Conservation (phyloP, 257 asterid genomes). For the Paulownia fortunei region DNA sequence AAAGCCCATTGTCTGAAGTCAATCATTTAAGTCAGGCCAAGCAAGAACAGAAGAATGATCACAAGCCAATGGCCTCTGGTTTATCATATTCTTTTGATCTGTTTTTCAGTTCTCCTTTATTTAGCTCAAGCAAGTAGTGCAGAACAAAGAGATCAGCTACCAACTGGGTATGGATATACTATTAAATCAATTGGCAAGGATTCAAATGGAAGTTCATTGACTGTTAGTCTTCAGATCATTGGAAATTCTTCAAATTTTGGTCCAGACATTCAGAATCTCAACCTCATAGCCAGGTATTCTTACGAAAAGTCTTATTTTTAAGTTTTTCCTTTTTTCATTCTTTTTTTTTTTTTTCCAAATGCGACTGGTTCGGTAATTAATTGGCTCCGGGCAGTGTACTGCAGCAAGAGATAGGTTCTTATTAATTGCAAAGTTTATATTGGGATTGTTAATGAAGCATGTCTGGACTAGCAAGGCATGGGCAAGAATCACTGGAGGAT, state of each 20-base stretch:
- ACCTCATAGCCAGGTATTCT: constrained; percentile 46
- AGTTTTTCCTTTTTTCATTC: background rate
- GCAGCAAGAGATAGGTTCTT: no score
- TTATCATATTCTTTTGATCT: background rate
- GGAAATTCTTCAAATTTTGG: constrained; percentile 35
- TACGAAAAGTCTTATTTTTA: background rate
- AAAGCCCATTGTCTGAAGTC: background rate
- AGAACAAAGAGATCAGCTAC: background rate
- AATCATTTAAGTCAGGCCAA: background rate
- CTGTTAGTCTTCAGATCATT: constrained; percentile 34
- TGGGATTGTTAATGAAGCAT: no score
- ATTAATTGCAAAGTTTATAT: no score
- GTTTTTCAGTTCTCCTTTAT: background rate
- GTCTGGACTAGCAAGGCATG: background rate
- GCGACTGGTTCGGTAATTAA: no score
- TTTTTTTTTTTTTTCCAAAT: background rate
- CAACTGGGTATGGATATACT: constrained; percentile 36
- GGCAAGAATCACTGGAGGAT: no score
- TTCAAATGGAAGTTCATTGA: constrained; percentile 15
- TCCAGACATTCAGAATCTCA: constrained; percentile 39
- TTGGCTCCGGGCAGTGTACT: no score
- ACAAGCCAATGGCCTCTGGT: background rate
- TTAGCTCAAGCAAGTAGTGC: background rate
- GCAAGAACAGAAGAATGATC: background rate
- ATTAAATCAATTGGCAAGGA: constrained; percentile 27